phyloP scores from a whole-genome alignment of 2,329 filamentous ascomycete genomes.

The Fusarium proliferatum region DNA sequence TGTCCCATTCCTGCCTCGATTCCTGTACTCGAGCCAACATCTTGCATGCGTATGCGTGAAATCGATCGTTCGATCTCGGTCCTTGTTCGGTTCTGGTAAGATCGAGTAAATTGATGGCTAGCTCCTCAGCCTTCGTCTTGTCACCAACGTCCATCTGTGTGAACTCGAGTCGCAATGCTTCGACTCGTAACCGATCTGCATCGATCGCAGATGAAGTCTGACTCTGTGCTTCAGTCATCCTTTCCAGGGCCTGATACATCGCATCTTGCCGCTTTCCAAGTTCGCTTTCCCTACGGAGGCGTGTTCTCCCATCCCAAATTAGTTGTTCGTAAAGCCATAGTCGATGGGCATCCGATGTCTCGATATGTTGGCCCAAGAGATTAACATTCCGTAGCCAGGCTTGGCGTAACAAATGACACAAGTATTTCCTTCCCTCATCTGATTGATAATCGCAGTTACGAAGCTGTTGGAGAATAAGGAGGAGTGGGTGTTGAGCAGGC shows the following conservation, averaged over 20 bases:
- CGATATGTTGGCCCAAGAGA: slow-evolving; percentile 48
- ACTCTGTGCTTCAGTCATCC: slow-evolving; percentile 34
- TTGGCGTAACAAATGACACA: slow-evolving; percentile 50
- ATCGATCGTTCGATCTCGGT: slow-evolving; percentile 48
- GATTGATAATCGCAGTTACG: slow-evolving; percentile 47
- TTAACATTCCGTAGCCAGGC: slow-evolving; percentile 54
- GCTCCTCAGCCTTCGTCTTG: slow-evolving; percentile 46
- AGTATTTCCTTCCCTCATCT: slow-evolving; percentile 46
- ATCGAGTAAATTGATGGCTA: slow-evolving; percentile 46
- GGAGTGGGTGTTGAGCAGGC: slow-evolving; percentile 49
- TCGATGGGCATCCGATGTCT: slow-evolving; percentile 44
- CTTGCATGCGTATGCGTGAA: slow-evolving; percentile 53
- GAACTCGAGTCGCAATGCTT: slow-evolving; percentile 51
- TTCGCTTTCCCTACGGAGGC: slow-evolving; percentile 48
- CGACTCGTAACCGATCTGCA: slow-evolving; percentile 46
- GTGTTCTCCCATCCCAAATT: slow-evolving; percentile 53
- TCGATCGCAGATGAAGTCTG: slow-evolving; percentile 18
- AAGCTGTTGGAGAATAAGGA: slow-evolving; percentile 49
- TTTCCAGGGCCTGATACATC: slow-evolving; percentile 49
- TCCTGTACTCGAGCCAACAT: slow-evolving; percentile 52
- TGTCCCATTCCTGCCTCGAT: slow-evolving; percentile 47
- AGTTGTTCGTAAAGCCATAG: slow-evolving; percentile 55
- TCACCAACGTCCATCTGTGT: slow-evolving; percentile 54
- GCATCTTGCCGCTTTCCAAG: slow-evolving; percentile 42
- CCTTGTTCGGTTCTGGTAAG: slow-evolving; percentile 39